Conservation (phyloP, 2,329 filamentous ascomycete species). For the Colletotrichum incanum region DNA sequence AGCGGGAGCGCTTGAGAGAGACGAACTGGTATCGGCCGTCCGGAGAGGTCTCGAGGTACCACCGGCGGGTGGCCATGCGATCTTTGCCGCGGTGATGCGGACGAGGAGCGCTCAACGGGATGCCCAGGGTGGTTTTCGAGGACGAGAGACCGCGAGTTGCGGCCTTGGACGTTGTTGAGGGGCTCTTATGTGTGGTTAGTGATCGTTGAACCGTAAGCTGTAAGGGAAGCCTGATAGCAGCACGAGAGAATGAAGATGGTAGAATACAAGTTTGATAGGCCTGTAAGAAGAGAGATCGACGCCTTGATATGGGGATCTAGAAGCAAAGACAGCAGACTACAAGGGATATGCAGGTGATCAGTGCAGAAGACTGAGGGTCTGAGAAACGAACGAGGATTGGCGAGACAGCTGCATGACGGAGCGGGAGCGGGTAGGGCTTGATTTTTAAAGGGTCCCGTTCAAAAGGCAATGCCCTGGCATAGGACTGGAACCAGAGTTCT, state of each 20-base stretch:
- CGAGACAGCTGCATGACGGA: slow-evolving; percentile 31
- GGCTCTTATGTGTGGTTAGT: background rate
- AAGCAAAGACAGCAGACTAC: slow-evolving; percentile 27
- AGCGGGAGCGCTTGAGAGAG: slow-evolving; percentile 57
- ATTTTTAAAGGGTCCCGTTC: slow-evolving; percentile 23
- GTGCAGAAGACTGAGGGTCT: slow-evolving; percentile 43
- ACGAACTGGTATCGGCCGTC: slow-evolving; percentile 56
- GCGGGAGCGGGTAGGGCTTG: slow-evolving; percentile 43
- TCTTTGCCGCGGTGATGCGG: slow-evolving; percentile 21
- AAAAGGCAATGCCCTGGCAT: slow-evolving; percentile 27
- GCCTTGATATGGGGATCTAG: slow-evolving; percentile 36
- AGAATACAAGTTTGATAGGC: background rate
- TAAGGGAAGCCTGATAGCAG: background rate
- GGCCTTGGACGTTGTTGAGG: background rate
- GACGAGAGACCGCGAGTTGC: slow-evolving; percentile 17
- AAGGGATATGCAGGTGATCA: slow-evolving; percentile 44
- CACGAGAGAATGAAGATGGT: background rate
- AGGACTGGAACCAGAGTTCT: slow-evolving; percentile 22
- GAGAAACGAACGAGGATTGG: slow-evolving; percentile 29
- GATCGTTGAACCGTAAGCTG: background rate
- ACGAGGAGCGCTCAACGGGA: slow-evolving; percentile 33
- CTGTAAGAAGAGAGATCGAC: slow-evolving; percentile 5
- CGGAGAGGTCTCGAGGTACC: slow-evolving; percentile 55
- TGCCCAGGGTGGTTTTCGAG: slow-evolving; percentile 35
- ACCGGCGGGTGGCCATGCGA: slow-evolving; percentile 54